Conservation (phyloP, 768 basidiomycete species). For the Kwoniella sp. region DNA sequence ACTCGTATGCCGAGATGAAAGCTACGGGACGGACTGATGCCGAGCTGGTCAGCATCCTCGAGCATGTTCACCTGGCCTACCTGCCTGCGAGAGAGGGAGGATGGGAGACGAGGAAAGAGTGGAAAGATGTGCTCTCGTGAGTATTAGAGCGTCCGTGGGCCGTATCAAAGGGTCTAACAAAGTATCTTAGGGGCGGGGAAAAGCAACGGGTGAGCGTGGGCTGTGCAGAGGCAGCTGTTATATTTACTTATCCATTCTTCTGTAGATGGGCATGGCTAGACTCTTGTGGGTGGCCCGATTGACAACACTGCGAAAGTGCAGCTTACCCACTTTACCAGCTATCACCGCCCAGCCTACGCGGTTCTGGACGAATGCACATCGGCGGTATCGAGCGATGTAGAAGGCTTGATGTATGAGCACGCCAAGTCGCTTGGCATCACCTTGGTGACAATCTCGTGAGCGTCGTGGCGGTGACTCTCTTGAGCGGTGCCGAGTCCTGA, state of each 20-base stretch:
- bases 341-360: slow-evolving; percentile 46
- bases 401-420: slow-evolving; percentile 91
- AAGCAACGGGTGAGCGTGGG: slow-evolving; percentile 73
- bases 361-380: slow-evolving; percentile 75
- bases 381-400: slow-evolving; percentile 92
- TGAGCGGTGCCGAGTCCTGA: neutral
- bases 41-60: slow-evolving; percentile 71
- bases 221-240: neutral
- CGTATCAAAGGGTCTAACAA: neutral
- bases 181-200: slow-evolving; percentile 72
- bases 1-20: slow-evolving; percentile 70
- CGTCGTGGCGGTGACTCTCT: slow-evolving; percentile 36
- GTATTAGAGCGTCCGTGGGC: too few relatives aligned
- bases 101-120: slow-evolving; percentile 83
- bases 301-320: neutral
- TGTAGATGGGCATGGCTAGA: slow-evolving; percentile 83
- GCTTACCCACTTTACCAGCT: slow-evolving; percentile 20
- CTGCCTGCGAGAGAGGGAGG: slow-evolving; percentile 83
- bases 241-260: neutral
- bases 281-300: slow-evolving; percentile 62
- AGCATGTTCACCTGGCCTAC: slow-evolving; percentile 77
- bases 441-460: slow-evolving; percentile 76
- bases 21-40: slow-evolving; percentile 60
- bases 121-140: slow-evolving; percentile 74
- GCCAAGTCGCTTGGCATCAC: slow-evolving; percentile 85